Percentiles rank a stretch among this genome's conserved stretches.
phyloP scores from a whole-genome alignment of 306 rosid genomes.

The Acmispon strigosus region DNA sequence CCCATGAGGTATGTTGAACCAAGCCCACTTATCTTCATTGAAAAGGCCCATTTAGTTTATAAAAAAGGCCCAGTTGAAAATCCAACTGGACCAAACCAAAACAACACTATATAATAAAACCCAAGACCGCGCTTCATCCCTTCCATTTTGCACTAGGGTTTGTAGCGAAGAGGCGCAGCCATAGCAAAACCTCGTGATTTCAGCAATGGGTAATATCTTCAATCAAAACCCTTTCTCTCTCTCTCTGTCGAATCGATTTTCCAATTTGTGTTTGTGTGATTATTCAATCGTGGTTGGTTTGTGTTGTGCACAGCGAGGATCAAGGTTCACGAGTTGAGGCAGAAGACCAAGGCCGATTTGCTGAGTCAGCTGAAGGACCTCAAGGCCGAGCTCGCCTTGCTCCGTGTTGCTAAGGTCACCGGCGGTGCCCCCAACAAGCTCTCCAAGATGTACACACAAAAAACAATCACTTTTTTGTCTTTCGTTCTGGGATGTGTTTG shows the following conservation, averaged over 20 bases:
- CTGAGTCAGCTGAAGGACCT: conserved; percentile 86
- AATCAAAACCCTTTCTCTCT: not conserved
- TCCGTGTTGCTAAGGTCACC: conserved; percentile 97
- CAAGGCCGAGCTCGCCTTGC: conserved; percentile 88
- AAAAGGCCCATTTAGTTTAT: no score
- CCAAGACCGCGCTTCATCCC: not conserved
- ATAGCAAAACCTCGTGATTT: not conserved
- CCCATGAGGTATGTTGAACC: no score
- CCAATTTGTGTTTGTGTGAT: not conserved
- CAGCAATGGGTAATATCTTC: conserved; percentile 46
- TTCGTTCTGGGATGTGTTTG: no score
- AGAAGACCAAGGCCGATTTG: conserved; percentile 65
- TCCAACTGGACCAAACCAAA: not conserved
- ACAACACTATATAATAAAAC: not conserved
- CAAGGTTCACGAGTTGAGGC: conserved; percentile 93
- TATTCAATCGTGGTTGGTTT: not conserved
- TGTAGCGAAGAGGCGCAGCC: conserved; percentile 31
- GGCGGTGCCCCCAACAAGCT: conserved; percentile 99
- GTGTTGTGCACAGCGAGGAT: conserved; percentile 71
- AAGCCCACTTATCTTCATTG: no score
- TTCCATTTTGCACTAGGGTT: conserved; percentile 35
- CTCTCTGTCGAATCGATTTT: not conserved
- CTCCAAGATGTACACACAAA: conserved; percentile 65
- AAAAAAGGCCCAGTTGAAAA: not conserved
- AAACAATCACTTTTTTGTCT: not conserved